phyloP scores from a whole-genome alignment of 495 filamentous ascomycete genomes.

The Tuber calosporum region DNA sequence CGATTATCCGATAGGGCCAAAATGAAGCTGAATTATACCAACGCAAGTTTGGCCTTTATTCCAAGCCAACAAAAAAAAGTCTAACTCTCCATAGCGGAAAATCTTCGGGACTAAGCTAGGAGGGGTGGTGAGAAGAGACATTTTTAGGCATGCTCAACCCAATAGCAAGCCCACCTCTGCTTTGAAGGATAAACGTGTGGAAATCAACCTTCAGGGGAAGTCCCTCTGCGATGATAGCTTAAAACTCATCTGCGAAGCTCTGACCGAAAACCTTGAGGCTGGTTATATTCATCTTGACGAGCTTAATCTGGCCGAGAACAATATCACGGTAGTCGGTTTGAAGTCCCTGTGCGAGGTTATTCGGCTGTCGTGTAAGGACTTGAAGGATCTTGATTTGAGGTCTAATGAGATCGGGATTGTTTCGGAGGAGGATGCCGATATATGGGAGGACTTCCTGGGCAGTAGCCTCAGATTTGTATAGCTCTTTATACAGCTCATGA shows the following conservation, averaged over 20 bases:
- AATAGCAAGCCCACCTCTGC: conserved; percentile 16
- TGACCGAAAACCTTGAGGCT: conserved; percentile 26
- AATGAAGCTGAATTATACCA: conserved; percentile 37
- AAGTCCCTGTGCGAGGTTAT: conserved; percentile 27
- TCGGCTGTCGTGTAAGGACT: conserved; percentile 19
- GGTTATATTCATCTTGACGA: conserved; percentile 35
- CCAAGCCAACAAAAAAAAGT: not conserved
- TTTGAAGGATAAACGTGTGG: conserved; percentile 28
- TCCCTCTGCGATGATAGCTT: conserved; percentile 37
- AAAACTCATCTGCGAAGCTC: conserved; percentile 33
- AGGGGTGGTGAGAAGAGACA: conserved; percentile 32
- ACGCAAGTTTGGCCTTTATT: conserved; percentile 13
- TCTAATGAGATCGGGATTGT: conserved; percentile 24
- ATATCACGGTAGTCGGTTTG: conserved; percentile 27
- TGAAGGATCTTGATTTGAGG: conserved; percentile 37
- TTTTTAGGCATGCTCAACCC: conserved; percentile 26
- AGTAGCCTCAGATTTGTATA: conserved; percentile 32
- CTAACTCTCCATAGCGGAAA: conserved; percentile 21
- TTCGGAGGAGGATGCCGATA: conserved; percentile 29
- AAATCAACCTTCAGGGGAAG: conserved; percentile 37
- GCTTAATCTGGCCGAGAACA: conserved; percentile 34
- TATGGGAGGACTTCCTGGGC: conserved; percentile 32
- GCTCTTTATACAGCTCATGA: not conserved
- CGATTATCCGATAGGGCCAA: not conserved
- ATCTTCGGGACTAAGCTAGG: conserved; percentile 37